Conservation (phyloP, 495 filamentous ascomycete species). For the Trichocladium antarcticum region DNA sequence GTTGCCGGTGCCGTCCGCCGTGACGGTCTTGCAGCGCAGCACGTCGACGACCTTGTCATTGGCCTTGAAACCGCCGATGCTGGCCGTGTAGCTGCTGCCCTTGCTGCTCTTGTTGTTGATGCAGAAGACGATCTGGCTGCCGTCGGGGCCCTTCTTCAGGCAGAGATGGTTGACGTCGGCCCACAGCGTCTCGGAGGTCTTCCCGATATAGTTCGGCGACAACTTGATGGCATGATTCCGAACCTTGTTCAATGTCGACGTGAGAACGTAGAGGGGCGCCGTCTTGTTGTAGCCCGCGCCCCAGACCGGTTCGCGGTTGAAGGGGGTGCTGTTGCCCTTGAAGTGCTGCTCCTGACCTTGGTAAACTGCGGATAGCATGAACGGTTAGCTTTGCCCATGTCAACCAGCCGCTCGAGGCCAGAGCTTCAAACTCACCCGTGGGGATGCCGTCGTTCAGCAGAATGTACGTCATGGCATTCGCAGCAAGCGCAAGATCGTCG, state of each 20-base stretch:
- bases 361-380: constrained; percentile 13
- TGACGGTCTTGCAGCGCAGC: constrained; percentile 15
- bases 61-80: constrained; percentile 20
- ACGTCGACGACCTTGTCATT: constrained; percentile 23
- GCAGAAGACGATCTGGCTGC: constrained; percentile 34
- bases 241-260: constrained; percentile 47
- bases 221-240: constrained; percentile 46
- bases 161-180: constrained; percentile 47
- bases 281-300: constrained; percentile 48
- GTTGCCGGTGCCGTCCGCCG: constrained; percentile 17
- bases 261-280: constrained; percentile 48
- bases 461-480: constrained; percentile 61
- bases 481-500: constrained; percentile 47
- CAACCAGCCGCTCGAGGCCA: not conserved
- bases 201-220: constrained; percentile 40
- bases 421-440: constrained; percentile 19
- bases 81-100: constrained; percentile 17
- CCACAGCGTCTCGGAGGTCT: constrained; percentile 44
- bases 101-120: constrained; percentile 26
- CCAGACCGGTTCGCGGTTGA: constrained; percentile 70
- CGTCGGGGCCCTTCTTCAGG: constrained; percentile 54
- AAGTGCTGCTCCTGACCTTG: constrained; percentile 66
- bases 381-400: not conserved
- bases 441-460: constrained; percentile 51
- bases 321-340: constrained; percentile 46